Evolutionary conservation across 192 early-diverging fungal species (phyloP).

Genomic region (Podila verticillata): DNA sequence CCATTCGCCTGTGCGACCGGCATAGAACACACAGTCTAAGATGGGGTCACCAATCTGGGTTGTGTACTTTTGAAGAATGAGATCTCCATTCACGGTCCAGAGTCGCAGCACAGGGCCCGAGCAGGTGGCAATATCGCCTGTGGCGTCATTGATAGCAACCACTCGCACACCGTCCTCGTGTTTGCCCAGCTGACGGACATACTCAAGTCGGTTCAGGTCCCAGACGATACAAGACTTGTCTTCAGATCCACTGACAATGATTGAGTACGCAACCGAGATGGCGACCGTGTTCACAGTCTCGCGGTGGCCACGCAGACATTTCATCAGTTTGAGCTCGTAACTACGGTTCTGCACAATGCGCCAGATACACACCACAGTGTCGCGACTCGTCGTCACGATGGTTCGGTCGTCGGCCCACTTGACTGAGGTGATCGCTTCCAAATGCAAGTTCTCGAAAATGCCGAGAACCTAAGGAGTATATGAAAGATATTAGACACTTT

Average conservation of each 20-base stretch:
- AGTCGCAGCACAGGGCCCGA: conserved; percentile 64
- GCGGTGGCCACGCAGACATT: conserved; percentile 68
- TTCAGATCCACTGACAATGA: conserved; percentile 69
- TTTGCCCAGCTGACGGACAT: conserved; percentile 64
- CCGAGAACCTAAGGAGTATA: conserved; percentile 48
- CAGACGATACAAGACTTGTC: conserved; percentile 71
- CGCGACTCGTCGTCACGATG: conserved; percentile 56
- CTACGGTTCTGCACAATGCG: conserved; percentile 56
- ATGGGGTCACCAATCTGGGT: conserved; percentile 61
- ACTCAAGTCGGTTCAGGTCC: conserved; percentile 72
- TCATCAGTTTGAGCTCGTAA: conserved; percentile 59
- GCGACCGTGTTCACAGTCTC: conserved; percentile 59
- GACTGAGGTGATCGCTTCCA: conserved; percentile 65
- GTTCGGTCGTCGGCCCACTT: conserved; percentile 69
- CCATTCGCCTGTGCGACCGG: conserved; percentile 60
- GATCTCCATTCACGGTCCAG: conserved; percentile 72
- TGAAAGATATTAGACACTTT: not conserved
- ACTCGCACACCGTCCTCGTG: conserved; percentile 62
- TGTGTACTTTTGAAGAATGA: conserved; percentile 62
- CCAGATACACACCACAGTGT: conserved; percentile 71
- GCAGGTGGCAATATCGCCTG: conserved; percentile 73
- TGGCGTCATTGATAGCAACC: conserved; percentile 66
- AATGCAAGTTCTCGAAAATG: conserved; percentile 70
- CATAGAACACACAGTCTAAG: conserved; percentile 64
- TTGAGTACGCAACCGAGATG: conserved; percentile 65